phyloP scores from a whole-genome alignment of 768 basidiomycete genomes.

The Hypholoma fasciculare region DNA sequence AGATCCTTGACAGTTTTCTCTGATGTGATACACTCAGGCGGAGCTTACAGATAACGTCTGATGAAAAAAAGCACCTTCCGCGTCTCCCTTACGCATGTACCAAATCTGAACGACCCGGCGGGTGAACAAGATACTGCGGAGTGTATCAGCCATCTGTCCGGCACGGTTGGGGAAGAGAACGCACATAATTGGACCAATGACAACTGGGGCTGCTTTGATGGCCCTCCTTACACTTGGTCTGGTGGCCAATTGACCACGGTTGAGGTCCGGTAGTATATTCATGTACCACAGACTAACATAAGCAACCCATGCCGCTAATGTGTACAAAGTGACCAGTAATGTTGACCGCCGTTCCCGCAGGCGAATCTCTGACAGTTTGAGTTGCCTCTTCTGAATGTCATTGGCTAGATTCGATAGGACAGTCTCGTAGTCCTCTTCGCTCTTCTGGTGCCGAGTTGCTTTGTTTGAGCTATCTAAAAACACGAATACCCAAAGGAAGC shows the following conservation, averaged over 20 bases:
- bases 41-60: not conserved
- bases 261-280: constrained; percentile 48
- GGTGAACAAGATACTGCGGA: constrained; percentile 61
- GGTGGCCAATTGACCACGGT: constrained; percentile 22
- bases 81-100: constrained; percentile 78
- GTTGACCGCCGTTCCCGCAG: constrained; percentile 80
- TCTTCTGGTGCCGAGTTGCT: constrained; percentile 31
- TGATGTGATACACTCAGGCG: constrained; percentile 27
- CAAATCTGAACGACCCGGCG: constrained; percentile 81
- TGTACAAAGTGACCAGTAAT: constrained; percentile 75
- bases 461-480: not conserved
- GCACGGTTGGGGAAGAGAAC: constrained; percentile 26
- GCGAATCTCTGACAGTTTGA: constrained; percentile 79
- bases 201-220: constrained; percentile 54
- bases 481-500: not conserved
- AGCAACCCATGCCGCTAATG: constrained; percentile 68
- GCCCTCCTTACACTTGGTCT: constrained; percentile 38
- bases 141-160: constrained; percentile 4
- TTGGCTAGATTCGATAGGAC: constrained; percentile 64
- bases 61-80: constrained; percentile 60
- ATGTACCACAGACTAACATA: constrained; percentile 79
- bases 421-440: constrained; percentile 77
- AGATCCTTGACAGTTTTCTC: constrained; percentile 78
- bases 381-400: constrained; percentile 73
- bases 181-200: constrained; percentile 79